Conservation (phyloP, 2,329 filamentous ascomycete genomes). For the Apiospora marii region DNA sequence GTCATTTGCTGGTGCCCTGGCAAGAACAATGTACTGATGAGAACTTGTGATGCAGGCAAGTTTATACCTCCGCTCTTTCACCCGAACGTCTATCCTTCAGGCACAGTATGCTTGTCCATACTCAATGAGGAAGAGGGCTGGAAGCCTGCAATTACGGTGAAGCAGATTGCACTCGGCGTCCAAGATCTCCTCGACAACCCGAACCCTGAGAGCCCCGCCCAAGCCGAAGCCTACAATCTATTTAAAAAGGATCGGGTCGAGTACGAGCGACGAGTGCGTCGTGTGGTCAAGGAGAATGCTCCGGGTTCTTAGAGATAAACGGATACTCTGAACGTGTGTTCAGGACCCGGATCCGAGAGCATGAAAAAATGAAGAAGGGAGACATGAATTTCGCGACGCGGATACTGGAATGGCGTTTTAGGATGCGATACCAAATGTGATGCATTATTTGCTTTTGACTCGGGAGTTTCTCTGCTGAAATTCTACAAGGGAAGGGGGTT, state of each 20-base stretch:
- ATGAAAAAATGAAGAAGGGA: background rate
- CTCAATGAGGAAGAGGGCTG: conserved; percentile 98
- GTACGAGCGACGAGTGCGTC: conserved; percentile 88
- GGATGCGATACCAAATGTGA: conserved; percentile 30
- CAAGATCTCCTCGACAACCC: conserved; percentile 96
- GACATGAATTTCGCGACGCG: conserved; percentile 11
- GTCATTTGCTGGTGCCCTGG: background rate
- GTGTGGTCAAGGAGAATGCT: conserved; percentile 89
- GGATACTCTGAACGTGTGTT: background rate
- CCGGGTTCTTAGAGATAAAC: conserved; percentile 47
- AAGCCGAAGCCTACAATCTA: conserved; percentile 96
- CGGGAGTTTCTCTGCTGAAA: conserved; percentile 18
- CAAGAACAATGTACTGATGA: background rate
- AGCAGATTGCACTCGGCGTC: conserved; percentile 95
- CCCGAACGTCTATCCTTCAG: conserved; percentile 97
- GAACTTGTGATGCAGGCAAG: conserved; percentile 73
- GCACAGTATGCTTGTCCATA: conserved; percentile 96
- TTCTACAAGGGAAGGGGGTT: conserved; percentile 28
- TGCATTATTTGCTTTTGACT: conserved; percentile 28
- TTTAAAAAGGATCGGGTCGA: conserved; percentile 89
- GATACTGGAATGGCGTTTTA: conserved; percentile 27
- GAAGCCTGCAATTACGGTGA: conserved; percentile 98
- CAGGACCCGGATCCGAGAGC: background rate
- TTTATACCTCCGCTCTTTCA: conserved; percentile 96
- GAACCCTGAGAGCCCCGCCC: conserved; percentile 94